A percentile compares a stretch with the other conserved stretches of the same genome.
Conservation (phyloP, 139 green algal genomes). For the Tetradesmus obliquus region DNA sequence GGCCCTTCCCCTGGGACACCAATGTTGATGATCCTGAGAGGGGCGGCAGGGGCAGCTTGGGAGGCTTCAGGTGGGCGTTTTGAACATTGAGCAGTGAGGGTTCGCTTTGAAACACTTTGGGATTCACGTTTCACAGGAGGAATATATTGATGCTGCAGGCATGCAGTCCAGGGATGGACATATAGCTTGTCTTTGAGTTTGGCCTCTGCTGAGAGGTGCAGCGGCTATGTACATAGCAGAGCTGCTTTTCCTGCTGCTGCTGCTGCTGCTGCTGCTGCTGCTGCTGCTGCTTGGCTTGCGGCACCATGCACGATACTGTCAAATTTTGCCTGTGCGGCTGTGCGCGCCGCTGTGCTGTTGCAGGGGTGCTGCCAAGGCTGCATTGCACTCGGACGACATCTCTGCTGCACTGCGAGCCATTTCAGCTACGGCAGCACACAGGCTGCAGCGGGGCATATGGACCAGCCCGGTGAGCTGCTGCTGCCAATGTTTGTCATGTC, state of each 20-base stretch:
- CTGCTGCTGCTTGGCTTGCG: not conserved
- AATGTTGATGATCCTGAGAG: slow-evolving; percentile 35
- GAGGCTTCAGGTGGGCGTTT: slow-evolving; percentile 65
- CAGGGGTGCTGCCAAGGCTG: slow-evolving; percentile 56
- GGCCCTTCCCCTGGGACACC: slow-evolving; percentile 84
- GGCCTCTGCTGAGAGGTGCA: not conserved
- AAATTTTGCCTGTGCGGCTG: not conserved
- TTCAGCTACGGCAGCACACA: slow-evolving; percentile 69
- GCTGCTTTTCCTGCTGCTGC: not conserved
- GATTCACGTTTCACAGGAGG: not conserved
- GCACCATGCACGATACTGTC: not conserved
- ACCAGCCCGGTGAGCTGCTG: slow-evolving; percentile 62
- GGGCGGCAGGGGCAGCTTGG: slow-evolving; percentile 52
- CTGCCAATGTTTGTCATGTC: not conserved
- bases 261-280: too few species aligned
- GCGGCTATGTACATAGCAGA: not conserved
- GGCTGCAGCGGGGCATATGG: slow-evolving; percentile 87
- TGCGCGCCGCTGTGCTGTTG: not conserved
- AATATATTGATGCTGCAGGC: not conserved
- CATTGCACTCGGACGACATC: slow-evolving; percentile 54
- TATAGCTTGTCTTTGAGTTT: not conserved
- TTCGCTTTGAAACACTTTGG: not conserved
- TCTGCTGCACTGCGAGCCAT: slow-evolving; percentile 69
- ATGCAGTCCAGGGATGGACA: not conserved
- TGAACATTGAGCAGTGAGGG: not conserved